These are phyloP conservation scores for Lathyrus oleraceus DNA, from an alignment of 306 rosid species.

Conservation along the genomic window DNA sequence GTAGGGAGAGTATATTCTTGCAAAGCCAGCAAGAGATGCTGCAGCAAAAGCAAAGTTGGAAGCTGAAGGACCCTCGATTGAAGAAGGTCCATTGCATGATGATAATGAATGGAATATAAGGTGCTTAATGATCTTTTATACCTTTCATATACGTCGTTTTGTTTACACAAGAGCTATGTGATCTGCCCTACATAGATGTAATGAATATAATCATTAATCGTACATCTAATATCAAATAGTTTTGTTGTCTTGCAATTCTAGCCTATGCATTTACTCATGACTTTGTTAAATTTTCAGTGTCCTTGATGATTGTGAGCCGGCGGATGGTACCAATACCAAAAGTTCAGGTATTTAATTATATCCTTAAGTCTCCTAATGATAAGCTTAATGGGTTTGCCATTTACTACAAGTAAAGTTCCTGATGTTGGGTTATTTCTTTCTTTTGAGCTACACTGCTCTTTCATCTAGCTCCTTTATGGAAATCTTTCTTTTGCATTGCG, in stretches of 20 bases:
- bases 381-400: not conserved
- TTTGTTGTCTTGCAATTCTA: conserved; percentile 14
- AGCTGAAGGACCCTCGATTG: conserved; percentile 55
- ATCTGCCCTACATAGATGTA: conserved; percentile 21
- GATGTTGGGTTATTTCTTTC: conserved; percentile 24
- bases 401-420: not conserved
- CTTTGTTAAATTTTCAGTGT: conserved; percentile 59
- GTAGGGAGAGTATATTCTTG: conserved; percentile 75
- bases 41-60: conserved; percentile 81
- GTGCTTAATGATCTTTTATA: conserved; percentile 47
- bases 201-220: conserved; percentile 18
- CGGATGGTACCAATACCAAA: conserved; percentile 39
- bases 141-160: not conserved
- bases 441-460: not conserved
- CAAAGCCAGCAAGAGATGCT: conserved; percentile 86
- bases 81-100: conserved; percentile 70
- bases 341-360: conserved; percentile 55
- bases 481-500: conserved; percentile 18
- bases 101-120: conserved; percentile 99
- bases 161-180: conserved; percentile 1
- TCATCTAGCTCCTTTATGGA: not conserved
- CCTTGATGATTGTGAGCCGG: conserved; percentile 57
- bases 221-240: conserved; percentile 8
- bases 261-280: conserved; percentile 16
- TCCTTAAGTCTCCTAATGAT: conserved; percentile 16